Base-by-base conservation (phyloP, 2,329 filamentous ascomycete species). In the Teratosphaeriaceae sp. region DNA sequence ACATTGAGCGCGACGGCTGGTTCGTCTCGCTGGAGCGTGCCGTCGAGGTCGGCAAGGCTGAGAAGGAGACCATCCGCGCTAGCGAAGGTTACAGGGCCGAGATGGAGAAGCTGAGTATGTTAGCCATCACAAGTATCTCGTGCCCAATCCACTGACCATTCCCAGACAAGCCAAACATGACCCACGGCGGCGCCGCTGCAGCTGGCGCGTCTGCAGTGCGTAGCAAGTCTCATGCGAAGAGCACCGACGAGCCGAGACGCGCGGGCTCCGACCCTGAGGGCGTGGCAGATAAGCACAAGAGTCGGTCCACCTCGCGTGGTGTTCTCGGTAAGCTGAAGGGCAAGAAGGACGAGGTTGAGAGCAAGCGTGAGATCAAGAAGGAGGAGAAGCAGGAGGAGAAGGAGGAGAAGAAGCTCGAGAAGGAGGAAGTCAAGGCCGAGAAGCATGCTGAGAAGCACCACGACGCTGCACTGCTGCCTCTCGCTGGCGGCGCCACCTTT, bases 1-100 rank as follows among this genome's bases (percentile, higher is more conserved):
- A 78, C 38, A 72, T 79, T 46, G 88, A 96, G 72, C 88, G 90
- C 63, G 88, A 95, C 68, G 87, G 85, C 76, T 97, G 92, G 92
- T 79, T 94, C 59, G 71, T 80, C 50, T 84, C 89, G 61, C 67
- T 95, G 56, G 88, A 92, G 78, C 71, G 78, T 60, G 87, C 89
- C 75, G 78, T 85, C 41, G 76, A 81, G 40, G 88, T 94, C 72
- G 89, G 88, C 60, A 94, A 92, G 77, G 83, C 84, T 58, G 72
- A 85, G 45, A 83, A 82, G 60, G 74, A 85, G 52, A 76, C 76
- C 43, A 78, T 96, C 57, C 78, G 79, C 51, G 80, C 82, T 68
- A 83, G 81, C 58, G 88, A 95, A 68, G 78, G 79, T 47, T 98
- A 95, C 82, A 96, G 95, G 81, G 75, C 78, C 58, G 81, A 85